phyloP scores from a whole-genome alignment of 441 rosid genomes.

The Euphorbia celastroides region DNA sequence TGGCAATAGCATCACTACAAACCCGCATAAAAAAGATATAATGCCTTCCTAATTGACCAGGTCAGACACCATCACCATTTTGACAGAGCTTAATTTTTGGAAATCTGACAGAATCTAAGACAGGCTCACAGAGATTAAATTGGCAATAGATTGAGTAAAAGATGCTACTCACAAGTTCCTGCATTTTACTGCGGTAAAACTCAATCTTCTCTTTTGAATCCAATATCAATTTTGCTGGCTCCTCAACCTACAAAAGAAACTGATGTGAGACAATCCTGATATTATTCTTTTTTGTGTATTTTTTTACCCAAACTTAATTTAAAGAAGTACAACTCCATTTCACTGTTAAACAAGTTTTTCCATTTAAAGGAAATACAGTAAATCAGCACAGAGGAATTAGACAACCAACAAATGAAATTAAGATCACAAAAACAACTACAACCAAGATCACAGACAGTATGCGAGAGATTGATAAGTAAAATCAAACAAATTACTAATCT shows the following conservation, averaged over 20 bases:
- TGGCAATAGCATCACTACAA: not conserved
- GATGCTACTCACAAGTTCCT: slow-evolving; percentile 79
- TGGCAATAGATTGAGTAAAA: slow-evolving; percentile 13
- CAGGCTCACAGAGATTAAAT: not conserved
- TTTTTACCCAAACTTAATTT: not conserved
- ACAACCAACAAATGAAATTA: not conserved
- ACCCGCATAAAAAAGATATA: not conserved
- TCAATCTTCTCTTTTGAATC: slow-evolving; percentile 94
- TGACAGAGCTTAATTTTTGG: not conserved
- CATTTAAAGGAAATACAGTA: slow-evolving; percentile 6
- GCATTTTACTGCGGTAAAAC: slow-evolving; percentile 89
- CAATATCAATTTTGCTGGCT: slow-evolving; percentile 58
- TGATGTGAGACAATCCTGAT: slow-evolving; percentile 12
- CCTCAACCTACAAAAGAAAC: slow-evolving; percentile 46
- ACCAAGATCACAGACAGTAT: not conserved
- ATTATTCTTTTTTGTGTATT: slow-evolving; percentile 2
- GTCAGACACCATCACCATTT: not conserved
- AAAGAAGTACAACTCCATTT: not conserved
- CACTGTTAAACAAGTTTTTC: not conserved
- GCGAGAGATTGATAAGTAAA: not conserved
- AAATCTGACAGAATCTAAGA: not conserved
- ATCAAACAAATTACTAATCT: not conserved
- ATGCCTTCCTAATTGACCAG: not conserved
- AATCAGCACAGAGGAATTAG: not conserved
- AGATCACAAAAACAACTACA: not conserved